A percentile compares a stretch with the other conserved stretches of the same genome.
phyloP scores from a whole-genome alignment of 495 filamentous ascomycete genomes.

The Penicillium roqueforti region DNA sequence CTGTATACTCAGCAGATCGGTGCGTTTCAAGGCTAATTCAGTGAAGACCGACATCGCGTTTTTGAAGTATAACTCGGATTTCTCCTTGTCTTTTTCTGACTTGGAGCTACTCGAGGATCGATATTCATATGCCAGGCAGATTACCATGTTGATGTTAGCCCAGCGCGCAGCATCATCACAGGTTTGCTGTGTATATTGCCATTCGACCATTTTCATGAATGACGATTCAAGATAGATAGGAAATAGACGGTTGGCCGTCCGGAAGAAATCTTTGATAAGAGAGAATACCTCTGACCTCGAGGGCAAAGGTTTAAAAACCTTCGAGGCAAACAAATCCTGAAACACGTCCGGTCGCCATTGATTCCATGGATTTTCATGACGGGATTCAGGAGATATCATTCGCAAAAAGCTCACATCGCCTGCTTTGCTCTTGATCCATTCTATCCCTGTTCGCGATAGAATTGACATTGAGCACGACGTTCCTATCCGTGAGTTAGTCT shows the following conservation, averaged over 20 bases:
- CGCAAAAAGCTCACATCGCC: constrained; percentile 83
- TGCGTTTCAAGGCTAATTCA: constrained; percentile 88
- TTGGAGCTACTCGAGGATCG: constrained; percentile 86
- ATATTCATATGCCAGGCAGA: constrained; percentile 85
- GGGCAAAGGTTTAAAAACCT: constrained; percentile 74
- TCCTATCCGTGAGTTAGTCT: constrained; percentile 48
- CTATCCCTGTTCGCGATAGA: constrained; percentile 87
- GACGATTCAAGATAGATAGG: constrained; percentile 92
- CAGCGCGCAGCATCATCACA: constrained; percentile 95
- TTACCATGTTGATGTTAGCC: constrained; percentile 88
- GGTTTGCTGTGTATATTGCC: constrained; percentile 85
- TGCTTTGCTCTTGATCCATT: constrained; percentile 96
- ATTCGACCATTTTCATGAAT: constrained; percentile 92
- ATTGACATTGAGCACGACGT: constrained; percentile 93
- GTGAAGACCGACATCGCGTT: constrained; percentile 89
- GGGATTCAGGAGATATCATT: constrained; percentile 68
- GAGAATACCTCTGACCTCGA: constrained; percentile 73
- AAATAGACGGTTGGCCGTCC: constrained; percentile 95
- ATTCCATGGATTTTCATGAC: constrained; percentile 78
- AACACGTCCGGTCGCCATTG: constrained; percentile 94
- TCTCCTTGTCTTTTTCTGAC: constrained; percentile 79
- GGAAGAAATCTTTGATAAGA: constrained; percentile 84
- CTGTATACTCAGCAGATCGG: constrained; percentile 89
- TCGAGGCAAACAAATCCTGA: constrained; percentile 77
- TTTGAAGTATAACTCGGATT: constrained; percentile 88